These are phyloP conservation scores for Eucalyptus victrix DNA, from an alignment of 345 rosid genomes.

Conservation along the genomic window DNA sequence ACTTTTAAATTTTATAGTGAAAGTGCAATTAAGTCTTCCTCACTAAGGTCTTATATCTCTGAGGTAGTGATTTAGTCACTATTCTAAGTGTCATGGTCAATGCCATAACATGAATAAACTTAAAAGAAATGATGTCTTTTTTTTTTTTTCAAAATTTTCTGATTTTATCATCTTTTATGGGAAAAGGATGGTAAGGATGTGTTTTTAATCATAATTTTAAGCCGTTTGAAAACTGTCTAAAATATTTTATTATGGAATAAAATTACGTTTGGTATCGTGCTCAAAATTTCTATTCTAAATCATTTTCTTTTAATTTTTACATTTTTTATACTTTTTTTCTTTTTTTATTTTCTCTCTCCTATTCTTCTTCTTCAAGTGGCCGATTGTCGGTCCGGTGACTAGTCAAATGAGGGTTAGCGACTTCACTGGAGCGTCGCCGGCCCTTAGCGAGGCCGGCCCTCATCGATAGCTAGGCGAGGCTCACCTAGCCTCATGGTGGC, in stretches of 20 bases:
- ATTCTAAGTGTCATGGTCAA: too few species aligned
- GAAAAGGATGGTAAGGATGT: accelerated
- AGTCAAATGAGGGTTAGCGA: accelerated
- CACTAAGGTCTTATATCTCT: background rate
- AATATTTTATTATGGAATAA: accelerated
- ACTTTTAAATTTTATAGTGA: accelerated
- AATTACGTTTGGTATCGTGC: accelerated
- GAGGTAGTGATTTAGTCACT: background rate
- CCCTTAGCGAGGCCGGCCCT: too few species aligned
- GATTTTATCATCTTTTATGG: background rate
- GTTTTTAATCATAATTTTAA: too few species aligned
- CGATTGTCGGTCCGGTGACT: accelerated
- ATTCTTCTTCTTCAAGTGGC: too few species aligned
- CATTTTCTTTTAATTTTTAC: too few species aligned
- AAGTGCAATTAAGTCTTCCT: background rate
- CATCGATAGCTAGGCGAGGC: too few species aligned
- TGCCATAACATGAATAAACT: background rate
- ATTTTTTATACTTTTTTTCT: accelerated
- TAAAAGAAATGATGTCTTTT: background rate
- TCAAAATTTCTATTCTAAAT: too few species aligned
- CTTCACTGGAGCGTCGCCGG: accelerated
- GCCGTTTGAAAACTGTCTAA: accelerated
- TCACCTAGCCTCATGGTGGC: too few species aligned
- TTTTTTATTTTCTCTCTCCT: too few species aligned
- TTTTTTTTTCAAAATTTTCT: background rate